Conservation (phyloP, 2,329 filamentous ascomycete species). For the Cadophora sp. region DNA sequence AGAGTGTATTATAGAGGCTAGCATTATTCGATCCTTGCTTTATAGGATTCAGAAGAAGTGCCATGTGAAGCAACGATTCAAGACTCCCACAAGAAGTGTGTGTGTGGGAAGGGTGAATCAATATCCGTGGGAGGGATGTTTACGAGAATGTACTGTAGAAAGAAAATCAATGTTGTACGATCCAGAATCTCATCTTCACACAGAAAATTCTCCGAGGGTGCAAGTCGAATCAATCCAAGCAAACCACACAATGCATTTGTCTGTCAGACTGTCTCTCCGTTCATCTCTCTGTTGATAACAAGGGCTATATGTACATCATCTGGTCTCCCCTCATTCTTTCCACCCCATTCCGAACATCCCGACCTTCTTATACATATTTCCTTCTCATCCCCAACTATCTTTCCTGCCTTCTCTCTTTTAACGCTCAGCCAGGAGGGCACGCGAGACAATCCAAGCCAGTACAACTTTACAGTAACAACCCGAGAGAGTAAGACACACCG, state of each 20-base stretch:
- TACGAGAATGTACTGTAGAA: constrained; percentile 9
- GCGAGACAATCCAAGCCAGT: constrained; percentile 26
- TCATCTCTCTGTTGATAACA: constrained; percentile 1
- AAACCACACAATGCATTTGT: not conserved
- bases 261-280: not conserved
- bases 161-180: constrained; percentile 2
- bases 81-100: too few species aligned
- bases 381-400: not conserved
- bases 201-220: not conserved
- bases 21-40: not conserved
- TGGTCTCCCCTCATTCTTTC: not conserved
- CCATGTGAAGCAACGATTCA: not conserved
- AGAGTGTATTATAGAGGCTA: not conserved
- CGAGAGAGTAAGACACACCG: not conserved
- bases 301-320: constrained; percentile 39
- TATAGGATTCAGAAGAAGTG: not conserved
- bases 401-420: constrained; percentile 13
- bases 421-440: too few species aligned
- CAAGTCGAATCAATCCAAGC: not conserved
- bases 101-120: too few species aligned
- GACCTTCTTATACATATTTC: not conserved
- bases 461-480: constrained; percentile 37
- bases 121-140: not conserved
- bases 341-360: not conserved
- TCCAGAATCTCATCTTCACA: not conserved